Evolutionary conservation across 2,329 filamentous ascomycete species (phyloP), one percentile per base, ranked within the genome.

Genomic region (Beauveria sp.): DNA sequence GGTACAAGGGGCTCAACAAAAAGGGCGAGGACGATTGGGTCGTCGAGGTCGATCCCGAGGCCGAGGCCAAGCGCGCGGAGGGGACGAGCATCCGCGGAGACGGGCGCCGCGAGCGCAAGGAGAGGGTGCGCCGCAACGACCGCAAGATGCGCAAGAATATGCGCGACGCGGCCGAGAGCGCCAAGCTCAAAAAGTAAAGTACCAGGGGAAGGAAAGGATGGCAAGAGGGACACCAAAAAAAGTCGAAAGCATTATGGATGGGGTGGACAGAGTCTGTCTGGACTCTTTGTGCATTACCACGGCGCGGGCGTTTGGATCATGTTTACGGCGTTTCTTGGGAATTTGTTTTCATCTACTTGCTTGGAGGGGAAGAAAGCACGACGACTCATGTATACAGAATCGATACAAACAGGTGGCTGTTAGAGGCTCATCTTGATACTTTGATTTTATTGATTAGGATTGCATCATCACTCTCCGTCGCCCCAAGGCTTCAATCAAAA

Each of bases 1-100:
- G 94, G 0, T 96, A 94, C 79, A 89, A 93, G 78, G 92, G 89
- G 63, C 87, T 90, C 73, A 94, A 94, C 75, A 93, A 94, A 80
- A 86, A 87, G 64, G 88, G 84, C 22, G 88, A 96, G 75, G 81
- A 85, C 65, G 87, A 96, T 70, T 96, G 92, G 90, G 79, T 97
- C 67, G 91, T 97, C 62, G 94, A 97, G 83, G 87, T 99, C 59
- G 89, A 96, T 71, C 84, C 88, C 73, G 84, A 88, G 73, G 85
- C 84, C 71, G 87, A 90, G 76, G 81, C 78, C 44, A 78, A 80
- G 70, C 76, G 76, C 55, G 84, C 88, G 74, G 81, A 87, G 66
- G 85, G 84, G 7, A 84, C 83, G 65, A 84, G 79, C 63, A 77
- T 85, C 63, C 78, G 79, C 59, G 85, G 83, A 62, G 87, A 83